Conservation (phyloP, 2,329 filamentous ascomycete genomes). For the Microascus cirrosus region DNA sequence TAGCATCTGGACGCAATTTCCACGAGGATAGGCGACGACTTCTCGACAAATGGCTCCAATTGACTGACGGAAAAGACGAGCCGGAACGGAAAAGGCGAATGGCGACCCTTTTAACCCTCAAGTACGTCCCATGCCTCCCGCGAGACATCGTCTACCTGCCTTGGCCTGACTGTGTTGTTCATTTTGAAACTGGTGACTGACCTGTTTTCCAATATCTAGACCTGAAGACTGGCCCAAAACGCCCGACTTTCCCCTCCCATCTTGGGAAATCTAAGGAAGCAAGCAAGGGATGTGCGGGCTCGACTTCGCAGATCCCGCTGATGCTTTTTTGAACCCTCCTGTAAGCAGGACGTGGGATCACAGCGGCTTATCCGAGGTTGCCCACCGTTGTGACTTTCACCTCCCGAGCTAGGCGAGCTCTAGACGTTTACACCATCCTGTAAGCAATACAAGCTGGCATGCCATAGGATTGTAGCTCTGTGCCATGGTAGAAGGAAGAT, state of each 20-base stretch:
- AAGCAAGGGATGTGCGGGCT: too few species aligned
- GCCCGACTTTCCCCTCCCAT: background rate
- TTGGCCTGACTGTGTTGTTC: background rate
- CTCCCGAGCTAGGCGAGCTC: background rate
- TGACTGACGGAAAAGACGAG: background rate
- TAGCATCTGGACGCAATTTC: background rate
- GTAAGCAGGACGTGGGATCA: background rate
- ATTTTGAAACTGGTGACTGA: background rate
- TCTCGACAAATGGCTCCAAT: background rate
- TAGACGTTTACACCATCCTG: background rate
- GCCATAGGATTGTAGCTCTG: background rate
- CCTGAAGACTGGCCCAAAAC: conserved; percentile 2
- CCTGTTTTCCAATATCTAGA: background rate
- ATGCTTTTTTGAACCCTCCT: background rate
- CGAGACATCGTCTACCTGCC: background rate
- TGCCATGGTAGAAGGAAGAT: background rate
- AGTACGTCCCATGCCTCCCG: background rate
- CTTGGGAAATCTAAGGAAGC: background rate
- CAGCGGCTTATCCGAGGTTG: background rate
- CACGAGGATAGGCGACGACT: background rate
- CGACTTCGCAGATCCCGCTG: background rate
- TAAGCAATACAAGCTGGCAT: background rate
- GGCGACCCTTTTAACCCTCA: background rate
- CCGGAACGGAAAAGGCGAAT: background rate
- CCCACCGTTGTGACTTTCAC: background rate